These are phyloP conservation scores for Rhizopus stolonifer DNA, from an alignment of 371 early-diverging fungal species.

Conservation along the genomic window DNA sequence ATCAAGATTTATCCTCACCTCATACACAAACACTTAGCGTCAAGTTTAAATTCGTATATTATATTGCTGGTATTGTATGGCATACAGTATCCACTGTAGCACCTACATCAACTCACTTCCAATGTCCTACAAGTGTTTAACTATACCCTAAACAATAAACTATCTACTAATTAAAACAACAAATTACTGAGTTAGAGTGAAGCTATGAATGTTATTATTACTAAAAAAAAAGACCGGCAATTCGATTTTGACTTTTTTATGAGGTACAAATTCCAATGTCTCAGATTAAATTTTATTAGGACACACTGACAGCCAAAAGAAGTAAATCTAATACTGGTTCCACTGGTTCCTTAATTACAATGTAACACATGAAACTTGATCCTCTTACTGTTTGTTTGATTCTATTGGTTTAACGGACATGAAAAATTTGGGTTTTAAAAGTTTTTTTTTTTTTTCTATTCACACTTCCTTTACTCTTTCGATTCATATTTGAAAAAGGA, in stretches of 20 bases:
- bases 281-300: no score
- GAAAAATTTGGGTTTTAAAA: background rate
- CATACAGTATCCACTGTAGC: conserved; percentile 13
- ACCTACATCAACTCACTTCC: conserved; percentile 19
- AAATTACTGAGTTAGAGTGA: no score
- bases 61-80: conserved; percentile 35
- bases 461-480: background rate
- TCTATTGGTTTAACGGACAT: background rate
- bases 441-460: background rate
- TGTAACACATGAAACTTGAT: background rate
- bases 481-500: conserved; percentile 9
- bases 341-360: no score
- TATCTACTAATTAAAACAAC: no score
- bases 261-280: no score
- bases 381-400: background rate
- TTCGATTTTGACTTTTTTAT: no score
- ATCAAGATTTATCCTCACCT: background rate
- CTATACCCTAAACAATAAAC: background rate
- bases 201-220: no score
- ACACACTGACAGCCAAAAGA: no score
- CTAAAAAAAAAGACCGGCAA: no score
- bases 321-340: no score
- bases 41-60: conserved; percentile 25
- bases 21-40: conserved; percentile 18
- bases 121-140: conserved; percentile 21